Evolutionary conservation across 345 rosid species (phyloP).

Genomic region (Arabidopsis arenosa): DNA sequence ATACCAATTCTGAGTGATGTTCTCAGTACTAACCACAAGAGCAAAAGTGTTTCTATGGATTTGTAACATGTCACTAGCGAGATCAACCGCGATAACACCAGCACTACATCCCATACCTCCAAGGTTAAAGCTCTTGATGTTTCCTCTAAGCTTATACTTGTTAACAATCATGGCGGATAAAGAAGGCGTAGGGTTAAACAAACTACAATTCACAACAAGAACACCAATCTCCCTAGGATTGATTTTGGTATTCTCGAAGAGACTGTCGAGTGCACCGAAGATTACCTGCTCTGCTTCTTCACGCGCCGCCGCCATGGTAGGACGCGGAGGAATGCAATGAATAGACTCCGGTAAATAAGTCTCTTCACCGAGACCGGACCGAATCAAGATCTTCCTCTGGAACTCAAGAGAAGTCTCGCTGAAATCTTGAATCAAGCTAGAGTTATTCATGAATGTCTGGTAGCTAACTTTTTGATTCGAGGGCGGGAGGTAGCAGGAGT

Average conservation of each 20-base stretch:
- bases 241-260: constrained; percentile 69
- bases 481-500: constrained; percentile 81
- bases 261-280: constrained; percentile 76
- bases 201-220: constrained; percentile 42
- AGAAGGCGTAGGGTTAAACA: constrained; percentile 47
- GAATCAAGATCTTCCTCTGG: constrained; percentile 71
- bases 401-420: constrained; percentile 75
- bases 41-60: constrained; percentile 57
- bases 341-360: constrained; percentile 78
- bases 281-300: constrained; percentile 93
- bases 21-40: constrained; percentile 89
- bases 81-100: constrained; percentile 44
- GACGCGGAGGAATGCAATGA: constrained; percentile 71
- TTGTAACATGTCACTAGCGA: constrained; percentile 49
- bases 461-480: constrained; percentile 52
- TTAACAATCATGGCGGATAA: constrained; percentile 46
- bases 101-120: constrained; percentile 51
- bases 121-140: constrained; percentile 40
- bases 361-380: constrained; percentile 92
- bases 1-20: constrained; percentile 91
- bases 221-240: constrained; percentile 77
- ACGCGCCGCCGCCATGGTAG: constrained; percentile 85
- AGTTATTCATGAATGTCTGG: constrained; percentile 72
- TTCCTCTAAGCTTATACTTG: constrained; percentile 43
- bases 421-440: constrained; percentile 59